Evolutionary conservation across 352 stramenopile genomes (phyloP), one percentile per base, ranked within the genome.

Genomic region (Lagenidium sp.): DNA sequence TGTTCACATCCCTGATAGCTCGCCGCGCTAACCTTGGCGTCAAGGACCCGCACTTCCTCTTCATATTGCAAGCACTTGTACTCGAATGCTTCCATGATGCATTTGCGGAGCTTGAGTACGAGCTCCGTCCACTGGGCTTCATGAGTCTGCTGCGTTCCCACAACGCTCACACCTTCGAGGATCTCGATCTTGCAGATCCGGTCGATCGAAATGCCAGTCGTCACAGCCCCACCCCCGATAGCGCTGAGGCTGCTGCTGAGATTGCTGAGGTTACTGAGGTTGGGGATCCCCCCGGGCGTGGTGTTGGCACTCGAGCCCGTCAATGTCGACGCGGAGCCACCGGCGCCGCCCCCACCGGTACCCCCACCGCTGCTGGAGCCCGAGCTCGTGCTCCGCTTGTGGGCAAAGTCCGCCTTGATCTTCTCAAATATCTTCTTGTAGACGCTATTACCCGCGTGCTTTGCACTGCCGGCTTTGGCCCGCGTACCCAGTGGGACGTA

Each of bases 101-200:
- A 92, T 43, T 77, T 63, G 18, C 65, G 52, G 30, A 92, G 47
- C 25, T 71, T 56, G 28, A 88, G 34, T 15, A 92, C 35, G 24
- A 92, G 51, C 36, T 89, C 74, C 2, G 74, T 85, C 76, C 76
- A 92, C 53, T 92, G 79, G 0, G 66, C 57, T 47, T 92, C 74
- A 55, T 89, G 75, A 44, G 85, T 77, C 47, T 82, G 72, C 39
- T 88, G 76, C 0, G 62, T 52, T 4, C 55, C 79, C 4, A 85
- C 40, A 16, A 86, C 57, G 50, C 73, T 89, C 41, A 65, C 68
- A 30, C 74, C 76, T 23, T 89, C 74, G 16, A 92, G 50, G 16
- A 70, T 82, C 40, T 89, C 79, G 32, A 92, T 82, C 52, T 92
- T 89, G 56, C 76, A 92, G 39, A 89, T 78, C n/a, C 72, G 53